Evolutionary conservation across 768 basidiomycete genomes (phyloP).

Genomic region (Mycena filopes): DNA sequence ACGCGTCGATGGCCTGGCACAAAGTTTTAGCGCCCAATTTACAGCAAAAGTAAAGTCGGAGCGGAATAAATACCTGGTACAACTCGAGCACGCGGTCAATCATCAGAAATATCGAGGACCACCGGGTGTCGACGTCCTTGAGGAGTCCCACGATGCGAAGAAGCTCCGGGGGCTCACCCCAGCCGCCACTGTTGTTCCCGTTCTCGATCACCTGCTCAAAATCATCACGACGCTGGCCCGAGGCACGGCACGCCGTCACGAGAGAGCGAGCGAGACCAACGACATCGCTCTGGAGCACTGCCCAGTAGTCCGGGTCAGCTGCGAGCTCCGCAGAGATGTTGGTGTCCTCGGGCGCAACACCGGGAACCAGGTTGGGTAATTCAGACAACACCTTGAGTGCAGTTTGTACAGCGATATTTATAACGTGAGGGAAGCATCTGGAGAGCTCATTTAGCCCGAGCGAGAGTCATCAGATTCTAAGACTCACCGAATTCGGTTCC

Average conservation of each 20-base stretch:
- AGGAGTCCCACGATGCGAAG: conserved; percentile 40
- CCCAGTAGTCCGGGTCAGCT: conserved; percentile 26
- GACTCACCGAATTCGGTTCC: conserved; percentile 35
- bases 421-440: conserved; percentile 43
- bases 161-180: conserved; percentile 15
- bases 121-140: conserved; percentile 45
- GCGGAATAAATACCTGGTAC: conserved; percentile 36
- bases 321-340: too few relatives aligned
- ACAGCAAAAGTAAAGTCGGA: background rate
- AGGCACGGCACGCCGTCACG: conserved; percentile 44
- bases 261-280: conserved; percentile 37
- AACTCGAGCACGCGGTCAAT: conserved; percentile 45
- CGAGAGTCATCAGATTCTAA: background rate
- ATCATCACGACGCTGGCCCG: conserved; percentile 43
- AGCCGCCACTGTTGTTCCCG: conserved; percentile 36
- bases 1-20: conserved; percentile 33
- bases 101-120: conserved; percentile 50
- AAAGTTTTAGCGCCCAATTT: too few relatives aligned
- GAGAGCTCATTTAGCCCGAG: background rate
- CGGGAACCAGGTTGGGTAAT: conserved; percentile 10
- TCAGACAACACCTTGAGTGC: conserved; percentile 28
- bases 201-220: conserved; percentile 38
- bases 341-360: too few relatives aligned
- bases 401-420: conserved; percentile 40
- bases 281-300: conserved; percentile 38